These are phyloP conservation scores for Pichia nanzhaoensis DNA, from an alignment of 805 yeast species.

Conservation along the genomic window DNA sequence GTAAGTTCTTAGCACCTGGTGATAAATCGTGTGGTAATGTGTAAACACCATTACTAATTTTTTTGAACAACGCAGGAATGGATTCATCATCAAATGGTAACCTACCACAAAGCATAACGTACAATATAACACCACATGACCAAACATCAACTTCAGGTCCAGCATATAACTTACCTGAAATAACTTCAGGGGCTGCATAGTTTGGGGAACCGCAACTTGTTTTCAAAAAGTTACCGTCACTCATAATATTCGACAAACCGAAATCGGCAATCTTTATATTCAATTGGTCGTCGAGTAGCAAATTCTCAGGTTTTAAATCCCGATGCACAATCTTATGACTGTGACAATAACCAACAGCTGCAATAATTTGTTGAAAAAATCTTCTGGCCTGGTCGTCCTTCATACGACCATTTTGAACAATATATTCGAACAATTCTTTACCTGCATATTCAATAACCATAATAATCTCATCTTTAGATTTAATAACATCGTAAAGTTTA, in stretches of 20 bases:
- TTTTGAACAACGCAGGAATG: conserved; percentile 89
- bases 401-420: conserved; percentile 91
- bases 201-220: conserved; percentile 96
- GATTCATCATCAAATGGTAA: conserved; percentile 95
- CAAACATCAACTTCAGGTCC: conserved; percentile 98
- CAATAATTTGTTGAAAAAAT: conserved; percentile 92
- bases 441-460: conserved; percentile 98
- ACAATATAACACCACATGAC: conserved; percentile 93
- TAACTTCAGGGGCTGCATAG: conserved; percentile 97
- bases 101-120: conserved; percentile 94
- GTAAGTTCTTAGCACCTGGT: conserved; percentile 73
- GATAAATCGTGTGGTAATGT: conserved; percentile 83
- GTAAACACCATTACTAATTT: conserved; percentile 88
- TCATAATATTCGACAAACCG: conserved; percentile 92
- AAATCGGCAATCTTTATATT: conserved; percentile 96
- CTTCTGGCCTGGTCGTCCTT: conserved; percentile 86
- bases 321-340: conserved; percentile 94
- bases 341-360: conserved; percentile 95
- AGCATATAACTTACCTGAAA: conserved; percentile 88
- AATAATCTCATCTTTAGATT: conserved; percentile 89
- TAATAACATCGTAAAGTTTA: conserved; percentile 90
- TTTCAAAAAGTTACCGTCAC: conserved; percentile 92
- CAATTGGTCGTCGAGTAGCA: conserved; percentile 79
- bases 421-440: conserved; percentile 91
- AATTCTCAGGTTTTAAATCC: conserved; percentile 92